Conservation (phyloP, 768 basidiomycete species). For the Piloderma croceum region DNA sequence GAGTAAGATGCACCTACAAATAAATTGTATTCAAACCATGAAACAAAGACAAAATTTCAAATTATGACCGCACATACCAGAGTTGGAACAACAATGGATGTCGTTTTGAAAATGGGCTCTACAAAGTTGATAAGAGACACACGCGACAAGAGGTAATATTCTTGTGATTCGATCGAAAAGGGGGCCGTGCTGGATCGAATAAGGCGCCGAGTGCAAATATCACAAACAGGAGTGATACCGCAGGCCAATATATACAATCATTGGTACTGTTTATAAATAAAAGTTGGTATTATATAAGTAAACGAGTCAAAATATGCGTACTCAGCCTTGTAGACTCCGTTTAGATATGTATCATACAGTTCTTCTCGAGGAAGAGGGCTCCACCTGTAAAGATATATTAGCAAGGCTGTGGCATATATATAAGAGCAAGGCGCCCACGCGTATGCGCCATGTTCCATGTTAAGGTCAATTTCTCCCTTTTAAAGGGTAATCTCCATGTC, state of each 20-base stretch:
- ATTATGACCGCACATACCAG: constrained; percentile 49
- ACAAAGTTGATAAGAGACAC: too few species aligned
- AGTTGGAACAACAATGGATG: constrained; percentile 40
- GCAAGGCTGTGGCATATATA: too few species aligned
- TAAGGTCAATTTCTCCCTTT: constrained; percentile 44
- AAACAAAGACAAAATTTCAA: not conserved
- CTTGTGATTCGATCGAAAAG: constrained; percentile 49
- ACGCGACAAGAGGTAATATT: constrained; percentile 57
- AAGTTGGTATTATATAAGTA: too few species aligned
- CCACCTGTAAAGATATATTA: too few species aligned
- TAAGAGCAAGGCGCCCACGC: too few species aligned
- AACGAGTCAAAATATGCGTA: too few species aligned
- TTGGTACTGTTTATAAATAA: too few species aligned
- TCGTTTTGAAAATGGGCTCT: too few species aligned
- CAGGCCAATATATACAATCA: too few species aligned
- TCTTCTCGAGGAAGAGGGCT: constrained; percentile 48
- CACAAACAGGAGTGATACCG: constrained; percentile 57
- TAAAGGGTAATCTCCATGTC: constrained; percentile 26
- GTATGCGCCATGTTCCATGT: constrained; percentile 56
- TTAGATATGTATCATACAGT: constrained; percentile 53
- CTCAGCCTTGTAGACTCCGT: constrained; percentile 49
- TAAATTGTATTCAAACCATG: constrained; percentile 21
- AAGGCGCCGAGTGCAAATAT: constrained; percentile 61
- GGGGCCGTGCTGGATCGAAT: constrained; percentile 49
- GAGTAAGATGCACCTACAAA: constrained; percentile 33